A percentile compares a stretch with the other conserved stretches of the same genome.
Evolutionary conservation across 441 rosid species (phyloP).

Genomic region (Manihot esculenta): DNA sequence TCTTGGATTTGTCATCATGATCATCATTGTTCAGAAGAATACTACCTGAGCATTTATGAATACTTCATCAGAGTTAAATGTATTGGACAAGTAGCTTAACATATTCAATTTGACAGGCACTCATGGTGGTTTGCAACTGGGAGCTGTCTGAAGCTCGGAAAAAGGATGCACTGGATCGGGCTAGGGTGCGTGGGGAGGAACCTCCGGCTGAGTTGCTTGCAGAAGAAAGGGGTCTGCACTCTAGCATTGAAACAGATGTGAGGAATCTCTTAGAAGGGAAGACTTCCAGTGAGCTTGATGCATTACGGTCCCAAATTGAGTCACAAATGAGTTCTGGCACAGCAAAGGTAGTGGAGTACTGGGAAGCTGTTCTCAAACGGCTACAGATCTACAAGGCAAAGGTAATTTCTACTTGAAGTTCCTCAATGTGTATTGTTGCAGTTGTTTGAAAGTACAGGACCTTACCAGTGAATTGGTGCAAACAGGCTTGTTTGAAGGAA

Average conservation of each 20-base stretch:
- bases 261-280: slow-evolving; percentile 74
- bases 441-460: slow-evolving; percentile 4
- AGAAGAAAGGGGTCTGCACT: slow-evolving; percentile 90
- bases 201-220: slow-evolving; percentile 92
- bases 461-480: slow-evolving; percentile 28
- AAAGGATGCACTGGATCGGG: slow-evolving; percentile 86
- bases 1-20: background rate
- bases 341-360: slow-evolving; percentile 92
- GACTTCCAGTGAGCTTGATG: slow-evolving; percentile 66
- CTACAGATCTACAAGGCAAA: slow-evolving; percentile 86
- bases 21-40: background rate
- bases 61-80: background rate
- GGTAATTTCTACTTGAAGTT: slow-evolving; percentile 38
- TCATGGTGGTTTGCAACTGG: slow-evolving; percentile 87
- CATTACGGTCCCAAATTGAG: slow-evolving; percentile 63
- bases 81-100: slow-evolving; percentile 12
- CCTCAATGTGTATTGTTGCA: slow-evolving; percentile 1
- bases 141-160: slow-evolving; percentile 90
- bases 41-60: background rate
- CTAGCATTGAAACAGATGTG: slow-evolving; percentile 83
- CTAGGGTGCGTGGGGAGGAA: slow-evolving; percentile 90
- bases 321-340: slow-evolving; percentile 82
- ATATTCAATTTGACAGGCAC: slow-evolving; percentile 54
- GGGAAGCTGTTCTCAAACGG: slow-evolving; percentile 93
- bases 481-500: slow-evolving; percentile 90